phyloP scores from a whole-genome alignment of 768 basidiomycete genomes.

The Auriscalpium orientale region DNA sequence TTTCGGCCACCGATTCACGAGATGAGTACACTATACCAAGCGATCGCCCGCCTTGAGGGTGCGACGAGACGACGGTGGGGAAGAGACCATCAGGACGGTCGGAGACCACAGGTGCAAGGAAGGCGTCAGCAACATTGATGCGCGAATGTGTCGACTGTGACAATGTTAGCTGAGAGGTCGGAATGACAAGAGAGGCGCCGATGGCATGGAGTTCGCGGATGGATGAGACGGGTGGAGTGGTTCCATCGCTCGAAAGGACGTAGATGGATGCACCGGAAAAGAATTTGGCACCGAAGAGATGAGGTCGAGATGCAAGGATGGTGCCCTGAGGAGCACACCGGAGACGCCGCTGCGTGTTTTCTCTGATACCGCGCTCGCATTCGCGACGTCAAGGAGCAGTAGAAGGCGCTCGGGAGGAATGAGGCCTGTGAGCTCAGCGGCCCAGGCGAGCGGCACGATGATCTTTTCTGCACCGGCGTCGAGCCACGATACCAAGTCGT shows the following conservation, averaged over 20 bases:
- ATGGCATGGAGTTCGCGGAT: slow-evolving; percentile 55
- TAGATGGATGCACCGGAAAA: slow-evolving; percentile 57
- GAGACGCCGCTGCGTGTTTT: slow-evolving; percentile 66
- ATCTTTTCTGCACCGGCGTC: slow-evolving; percentile 78
- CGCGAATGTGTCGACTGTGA: slow-evolving; percentile 42
- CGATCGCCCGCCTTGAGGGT: slow-evolving; percentile 55
- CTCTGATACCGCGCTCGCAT: slow-evolving; percentile 69
- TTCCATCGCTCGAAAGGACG: slow-evolving; percentile 44
- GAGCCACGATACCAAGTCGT: slow-evolving; percentile 55
- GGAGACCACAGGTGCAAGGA: slow-evolving; percentile 73
- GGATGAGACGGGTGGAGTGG: slow-evolving; percentile 46
- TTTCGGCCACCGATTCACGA: slow-evolving; percentile 72
- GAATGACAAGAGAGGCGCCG: slow-evolving; percentile 63
- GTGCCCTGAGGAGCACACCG: slow-evolving; percentile 73
- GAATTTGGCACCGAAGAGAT: slow-evolving; percentile 71
- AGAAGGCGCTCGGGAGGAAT: slow-evolving; percentile 68
- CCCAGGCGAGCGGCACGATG: slow-evolving; percentile 61
- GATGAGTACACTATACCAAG: slow-evolving; percentile 98
- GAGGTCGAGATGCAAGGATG: slow-evolving; percentile 64
- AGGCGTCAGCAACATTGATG: slow-evolving; percentile 76
- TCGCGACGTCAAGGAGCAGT: slow-evolving; percentile 68
- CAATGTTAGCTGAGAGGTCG: slow-evolving; percentile 62
- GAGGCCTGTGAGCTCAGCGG: slow-evolving; percentile 55
- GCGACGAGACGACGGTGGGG: slow-evolving; percentile 82
- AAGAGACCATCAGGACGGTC: slow-evolving; percentile 91